These are phyloP conservation scores for Beverwykella pulmonaria DNA, from an alignment of 495 filamentous ascomycete genomes.

Conservation along the genomic window DNA sequence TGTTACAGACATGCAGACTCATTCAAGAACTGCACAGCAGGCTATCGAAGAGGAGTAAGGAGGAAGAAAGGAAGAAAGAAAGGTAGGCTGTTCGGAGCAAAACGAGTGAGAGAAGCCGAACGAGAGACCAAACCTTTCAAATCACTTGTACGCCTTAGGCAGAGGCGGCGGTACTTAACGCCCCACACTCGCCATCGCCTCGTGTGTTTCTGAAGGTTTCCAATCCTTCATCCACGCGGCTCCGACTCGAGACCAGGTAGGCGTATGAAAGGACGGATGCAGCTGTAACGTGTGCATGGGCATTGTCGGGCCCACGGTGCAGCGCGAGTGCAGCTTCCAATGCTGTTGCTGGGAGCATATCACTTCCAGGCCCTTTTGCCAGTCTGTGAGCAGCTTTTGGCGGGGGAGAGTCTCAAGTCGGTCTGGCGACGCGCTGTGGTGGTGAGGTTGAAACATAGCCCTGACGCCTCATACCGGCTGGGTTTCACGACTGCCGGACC, in stretches of 20 bases:
- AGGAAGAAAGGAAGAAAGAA: slow-evolving; percentile 15
- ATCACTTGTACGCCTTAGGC: slow-evolving; percentile 19
- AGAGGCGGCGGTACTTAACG: slow-evolving; percentile 18
- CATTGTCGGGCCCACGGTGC: slow-evolving; percentile 13
- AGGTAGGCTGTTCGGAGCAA: slow-evolving; percentile 20
- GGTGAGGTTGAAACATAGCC: slow-evolving; percentile 24
- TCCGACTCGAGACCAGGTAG: slow-evolving; percentile 20
- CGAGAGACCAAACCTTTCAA: slow-evolving; percentile 32
- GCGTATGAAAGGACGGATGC: slow-evolving; percentile 10
- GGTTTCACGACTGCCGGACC: slow-evolving; percentile 25
- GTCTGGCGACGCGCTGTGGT: slow-evolving; percentile 32
- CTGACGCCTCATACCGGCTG: slow-evolving; percentile 10
- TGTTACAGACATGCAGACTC: slow-evolving; percentile 36
- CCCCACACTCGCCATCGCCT: neutral
- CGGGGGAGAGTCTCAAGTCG: slow-evolving; percentile 26
- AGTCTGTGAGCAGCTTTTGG: slow-evolving; percentile 6
- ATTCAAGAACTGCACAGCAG: slow-evolving; percentile 38
- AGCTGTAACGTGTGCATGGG: slow-evolving; percentile 26
- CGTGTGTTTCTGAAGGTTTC: slow-evolving; percentile 21
- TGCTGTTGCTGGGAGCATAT: neutral
- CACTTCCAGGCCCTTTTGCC: slow-evolving; percentile 1
- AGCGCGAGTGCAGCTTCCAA: neutral
- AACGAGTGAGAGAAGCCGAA: slow-evolving; percentile 22
- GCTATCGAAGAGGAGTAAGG: slow-evolving; percentile 19
- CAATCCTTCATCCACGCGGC: slow-evolving; percentile 12